A percentile compares a stretch with the other conserved stretches of the same genome.
phyloP scores from a whole-genome alignment of 352 stramenopile species.

The Globisporangium spiculum region DNA sequence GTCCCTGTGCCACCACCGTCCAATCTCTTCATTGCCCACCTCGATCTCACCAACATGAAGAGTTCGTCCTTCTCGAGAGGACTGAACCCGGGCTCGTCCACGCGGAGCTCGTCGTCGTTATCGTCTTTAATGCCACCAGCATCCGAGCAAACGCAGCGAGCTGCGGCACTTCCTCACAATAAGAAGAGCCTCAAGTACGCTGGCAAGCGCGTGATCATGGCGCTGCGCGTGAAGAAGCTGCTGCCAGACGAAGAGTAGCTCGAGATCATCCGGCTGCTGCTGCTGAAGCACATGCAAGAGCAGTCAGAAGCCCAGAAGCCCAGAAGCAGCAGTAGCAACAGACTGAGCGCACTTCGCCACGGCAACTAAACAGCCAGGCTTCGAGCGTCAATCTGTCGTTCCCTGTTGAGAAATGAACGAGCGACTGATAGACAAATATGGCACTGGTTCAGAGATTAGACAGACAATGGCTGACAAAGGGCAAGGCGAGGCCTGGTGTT shows the following conservation, averaged over 20 bases:
- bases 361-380: not conserved
- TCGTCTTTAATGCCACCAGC: not conserved
- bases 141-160: not conserved
- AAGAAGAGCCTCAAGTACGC: conserved; percentile 48
- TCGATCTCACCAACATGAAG: conserved; percentile 11
- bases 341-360: not conserved
- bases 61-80: not conserved
- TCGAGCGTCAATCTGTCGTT: conserved; percentile 7
- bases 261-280: conserved; percentile 48
- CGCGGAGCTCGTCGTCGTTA: not conserved
- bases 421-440: not conserved
- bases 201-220: conserved; percentile 69
- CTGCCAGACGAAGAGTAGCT: conserved; percentile 47
- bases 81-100: not conserved
- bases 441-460: not conserved
- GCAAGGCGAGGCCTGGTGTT: not conserved
- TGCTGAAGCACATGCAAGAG: conserved; percentile 28
- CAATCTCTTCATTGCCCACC: not conserved
- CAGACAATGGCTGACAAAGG: not conserved
- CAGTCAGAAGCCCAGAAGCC: not conserved
- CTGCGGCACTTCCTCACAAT: not conserved
- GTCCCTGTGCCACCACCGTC: not conserved
- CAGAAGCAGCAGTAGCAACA: not conserved
- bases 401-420: conserved; percentile 1
- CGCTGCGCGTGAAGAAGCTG: conserved; percentile 49